Evolutionary conservation across 1,139 yeast species (phyloP), one percentile per base, ranked within the genome.

Genomic region (Yamadazyma atlantica): DNA sequence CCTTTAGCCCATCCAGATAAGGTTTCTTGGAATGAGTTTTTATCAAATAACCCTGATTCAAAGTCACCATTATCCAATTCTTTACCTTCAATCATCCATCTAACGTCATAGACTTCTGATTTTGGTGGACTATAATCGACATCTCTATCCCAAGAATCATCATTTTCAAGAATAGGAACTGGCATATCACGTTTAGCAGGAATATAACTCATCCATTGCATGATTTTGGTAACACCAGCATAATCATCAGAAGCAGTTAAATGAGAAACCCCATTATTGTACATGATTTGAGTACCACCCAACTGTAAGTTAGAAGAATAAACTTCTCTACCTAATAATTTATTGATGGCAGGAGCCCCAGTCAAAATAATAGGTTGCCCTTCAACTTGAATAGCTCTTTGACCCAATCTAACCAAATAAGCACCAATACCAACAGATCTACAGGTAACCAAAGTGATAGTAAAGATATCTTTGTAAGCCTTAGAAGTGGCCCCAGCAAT

Each of bases 371-470:
- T 89, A 42, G 98, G 98, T 69, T 92, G 97, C 35, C 98, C 98
- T 62, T 92, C 97, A 53, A 92, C 85, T 73, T 92, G 98, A 57
- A 92, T 90, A 34, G 97, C 95, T 75, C 98, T 86, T 75, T 92
- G 97, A 58, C 98, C 98, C 49, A 92, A 78, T 68, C 98, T 85
- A 32, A 92, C 98, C 61, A 92, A 77, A 62, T 92, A 92, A 34
- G 98, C 98, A 75, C 98, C 98, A 64, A 92, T 92, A 82, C 98
- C 98, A 56, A 92, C 98, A 34, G 97, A 89, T 75, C 98, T 83
- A 72, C 97, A 90, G 16, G 98, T 92, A 38, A 92, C 98, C 62
- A 92, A 75, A 17, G 98, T 92, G 45, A 90, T 82, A 23, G 98
- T 92, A 73, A 92, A 92, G 48, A 92, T 92, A 59, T 92, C 98